phyloP scores from a whole-genome alignment of 805 yeast genomes.

The Schizosaccharomyces lindneri region DNA sequence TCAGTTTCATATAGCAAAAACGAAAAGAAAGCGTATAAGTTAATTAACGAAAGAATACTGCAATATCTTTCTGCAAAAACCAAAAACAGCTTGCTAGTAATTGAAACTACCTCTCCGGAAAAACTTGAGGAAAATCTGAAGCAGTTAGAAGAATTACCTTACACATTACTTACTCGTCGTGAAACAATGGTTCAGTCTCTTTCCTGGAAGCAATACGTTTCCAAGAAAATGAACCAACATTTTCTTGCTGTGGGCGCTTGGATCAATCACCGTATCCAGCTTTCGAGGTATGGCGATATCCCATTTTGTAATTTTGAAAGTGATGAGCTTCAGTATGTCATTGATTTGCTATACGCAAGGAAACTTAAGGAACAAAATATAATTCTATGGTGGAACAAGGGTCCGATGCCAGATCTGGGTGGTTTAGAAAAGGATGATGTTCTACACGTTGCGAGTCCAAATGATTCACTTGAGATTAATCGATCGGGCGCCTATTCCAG shows the following conservation, averaged over 20 bases:
- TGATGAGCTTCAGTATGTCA: conserved; percentile 53
- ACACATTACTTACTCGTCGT: not conserved
- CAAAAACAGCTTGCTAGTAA: not conserved
- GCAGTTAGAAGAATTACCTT: not conserved
- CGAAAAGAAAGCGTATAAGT: conserved; percentile 31
- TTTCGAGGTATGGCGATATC: conserved; percentile 50
- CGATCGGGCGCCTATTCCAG: conserved; percentile 57
- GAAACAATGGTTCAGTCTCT: conserved; percentile 12
- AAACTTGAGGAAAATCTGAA: not conserved
- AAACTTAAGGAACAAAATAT: conserved; percentile 36
- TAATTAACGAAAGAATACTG: conserved; percentile 13
- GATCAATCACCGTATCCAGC: conserved; percentile 35
- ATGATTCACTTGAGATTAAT: conserved; percentile 48
- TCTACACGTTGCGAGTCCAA: conserved; percentile 23
- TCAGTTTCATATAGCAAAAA: conserved; percentile 30
- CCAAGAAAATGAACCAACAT: conserved; percentile 42
- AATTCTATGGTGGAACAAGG: conserved; percentile 70
- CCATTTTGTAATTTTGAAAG: conserved; percentile 68
- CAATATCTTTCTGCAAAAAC: not conserved
- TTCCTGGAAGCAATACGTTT: conserved; percentile 53
- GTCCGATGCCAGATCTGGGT: conserved; percentile 61
- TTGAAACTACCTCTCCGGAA: not conserved
- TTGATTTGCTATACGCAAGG: conserved; percentile 74
- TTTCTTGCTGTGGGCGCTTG: conserved; percentile 51
- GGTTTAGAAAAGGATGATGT: conserved; percentile 48